Evolutionary conservation across 768 basidiomycete genomes (phyloP), one percentile per base, ranked within the genome.

Genomic region (Cystofilobasidium ferigula): DNA sequence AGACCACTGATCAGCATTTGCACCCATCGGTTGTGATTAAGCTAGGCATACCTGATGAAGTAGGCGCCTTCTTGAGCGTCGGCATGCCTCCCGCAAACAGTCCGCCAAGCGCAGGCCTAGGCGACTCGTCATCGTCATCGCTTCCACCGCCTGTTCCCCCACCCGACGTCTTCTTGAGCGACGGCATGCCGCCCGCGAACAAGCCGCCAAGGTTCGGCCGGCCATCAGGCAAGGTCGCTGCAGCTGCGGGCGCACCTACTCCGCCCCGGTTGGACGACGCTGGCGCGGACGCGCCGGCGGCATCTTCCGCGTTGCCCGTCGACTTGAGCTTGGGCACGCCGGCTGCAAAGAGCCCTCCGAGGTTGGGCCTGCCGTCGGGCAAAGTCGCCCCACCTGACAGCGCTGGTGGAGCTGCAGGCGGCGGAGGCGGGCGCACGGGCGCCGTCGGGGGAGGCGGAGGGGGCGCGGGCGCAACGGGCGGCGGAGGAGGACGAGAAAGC

Each of bases 361-460:
- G 48, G 35, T 66, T 66, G 8, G 64, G 64, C 34, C 59, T 22
- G 35, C 59, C 54, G 24, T 56, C 62, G 0, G 54, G 54, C 8
- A 57, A 36, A 16, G 54, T 14, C 9, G 40, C 13, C 5, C 80
- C 84, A n/a, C 73, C 77, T 9, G 75, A 78, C 34, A 72, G 47
- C 10, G 71, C 60, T 61, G 69, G 36, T 16, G 61, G 43, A 47
- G 42, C 61, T 34, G 32, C 26, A 47, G 61, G 32, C 24, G 61
- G 43, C 22, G 47, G 61, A 51, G 48, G 45, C 5, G 45, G 43
- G 4, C 43, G 43, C 0, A 45, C 24, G 13, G 61, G 45, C 13
- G 35, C 45, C 30, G 42, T 16, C 12, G 61, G 48, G 16, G 45
- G 45, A 47, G 61, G 48, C 1, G 61, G 61, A 9, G 45, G 40